Conservation (phyloP, 371 early-diverging fungal genomes). For the Syncephalis fuscata region DNA sequence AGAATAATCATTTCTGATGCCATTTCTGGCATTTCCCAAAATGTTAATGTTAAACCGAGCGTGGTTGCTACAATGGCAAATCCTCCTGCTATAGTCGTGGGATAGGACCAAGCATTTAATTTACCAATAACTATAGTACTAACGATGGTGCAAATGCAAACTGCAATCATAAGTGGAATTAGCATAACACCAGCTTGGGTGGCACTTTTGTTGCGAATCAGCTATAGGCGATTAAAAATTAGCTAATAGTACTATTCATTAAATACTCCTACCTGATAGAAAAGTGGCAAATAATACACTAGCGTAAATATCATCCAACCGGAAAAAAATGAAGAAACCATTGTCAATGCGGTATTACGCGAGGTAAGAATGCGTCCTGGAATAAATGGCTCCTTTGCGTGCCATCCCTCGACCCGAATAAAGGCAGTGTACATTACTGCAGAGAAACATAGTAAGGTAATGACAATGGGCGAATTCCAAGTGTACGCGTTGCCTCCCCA, state of each 20-base stretch:
- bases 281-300: not conserved
- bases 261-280: not conserved
- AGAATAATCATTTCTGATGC: too few species aligned
- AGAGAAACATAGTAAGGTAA: conserved; percentile 40
- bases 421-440: conserved; percentile 41
- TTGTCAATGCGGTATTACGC: conserved; percentile 14
- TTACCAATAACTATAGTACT: too few species aligned
- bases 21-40: too few species aligned
- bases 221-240: not conserved
- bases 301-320: not conserved
- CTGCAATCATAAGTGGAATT: too few species aligned
- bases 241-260: not conserved
- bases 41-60: too few species aligned
- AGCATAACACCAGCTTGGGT: too few species aligned
- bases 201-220: too few species aligned
- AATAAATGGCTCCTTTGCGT: conserved; percentile 33
- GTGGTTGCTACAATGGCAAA: too few species aligned
- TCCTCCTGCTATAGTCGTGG: too few species aligned
- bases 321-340: not conserved
- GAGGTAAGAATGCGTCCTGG: conserved; percentile 23
- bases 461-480: conserved; percentile 33
- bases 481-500: conserved; percentile 30
- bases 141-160: too few species aligned
- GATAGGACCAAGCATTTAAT: too few species aligned
- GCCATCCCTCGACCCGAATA: conserved; percentile 32